Percentiles rank a stretch among this genome's conserved stretches.
Conservation (phyloP, 805 yeast genomes). For the Barnettozyma populi region DNA sequence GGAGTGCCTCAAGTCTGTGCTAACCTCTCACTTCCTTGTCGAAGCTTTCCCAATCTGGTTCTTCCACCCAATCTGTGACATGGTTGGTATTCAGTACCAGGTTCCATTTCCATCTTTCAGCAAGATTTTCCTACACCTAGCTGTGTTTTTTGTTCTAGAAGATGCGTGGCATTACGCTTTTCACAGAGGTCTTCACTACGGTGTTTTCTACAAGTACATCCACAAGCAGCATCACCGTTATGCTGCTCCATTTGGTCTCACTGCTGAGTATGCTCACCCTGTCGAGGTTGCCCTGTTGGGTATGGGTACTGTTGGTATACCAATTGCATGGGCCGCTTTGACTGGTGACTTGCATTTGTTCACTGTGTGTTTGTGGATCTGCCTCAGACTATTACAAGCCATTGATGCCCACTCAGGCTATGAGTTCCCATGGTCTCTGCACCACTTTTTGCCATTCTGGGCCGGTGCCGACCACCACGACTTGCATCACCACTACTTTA, state of each 20-base stretch:
- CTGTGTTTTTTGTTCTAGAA: slow-evolving; percentile 77
- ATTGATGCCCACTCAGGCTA: slow-evolving; percentile 97
- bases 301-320: slow-evolving; percentile 94
- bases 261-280: slow-evolving; percentile 98
- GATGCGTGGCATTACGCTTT: slow-evolving; percentile 97
- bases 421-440: slow-evolving; percentile 95
- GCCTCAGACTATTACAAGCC: slow-evolving; percentile 88
- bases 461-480: slow-evolving; percentile 99
- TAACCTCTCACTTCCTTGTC: slow-evolving; percentile 79
- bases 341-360: slow-evolving; percentile 77
- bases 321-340: slow-evolving; percentile 74
- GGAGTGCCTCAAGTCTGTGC: slow-evolving; percentile 82
- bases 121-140: slow-evolving; percentile 58
- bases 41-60: slow-evolving; percentile 96
- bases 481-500: slow-evolving; percentile 92
- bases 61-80: slow-evolving; percentile 84
- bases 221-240: slow-evolving; percentile 98
- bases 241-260: slow-evolving; percentile 95
- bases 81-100: slow-evolving; percentile 63
- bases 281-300: slow-evolving; percentile 81
- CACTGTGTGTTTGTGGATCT: slow-evolving; percentile 87
- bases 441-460: slow-evolving; percentile 92
- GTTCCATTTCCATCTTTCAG: slow-evolving; percentile 77
- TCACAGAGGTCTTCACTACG: slow-evolving; percentile 86
- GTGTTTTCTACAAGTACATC: slow-evolving; percentile 82